A percentile compares a stretch with the other conserved stretches of the same genome.
Evolutionary conservation across 805 yeast genomes (phyloP).

Genomic region (Lachancea meyersii): DNA sequence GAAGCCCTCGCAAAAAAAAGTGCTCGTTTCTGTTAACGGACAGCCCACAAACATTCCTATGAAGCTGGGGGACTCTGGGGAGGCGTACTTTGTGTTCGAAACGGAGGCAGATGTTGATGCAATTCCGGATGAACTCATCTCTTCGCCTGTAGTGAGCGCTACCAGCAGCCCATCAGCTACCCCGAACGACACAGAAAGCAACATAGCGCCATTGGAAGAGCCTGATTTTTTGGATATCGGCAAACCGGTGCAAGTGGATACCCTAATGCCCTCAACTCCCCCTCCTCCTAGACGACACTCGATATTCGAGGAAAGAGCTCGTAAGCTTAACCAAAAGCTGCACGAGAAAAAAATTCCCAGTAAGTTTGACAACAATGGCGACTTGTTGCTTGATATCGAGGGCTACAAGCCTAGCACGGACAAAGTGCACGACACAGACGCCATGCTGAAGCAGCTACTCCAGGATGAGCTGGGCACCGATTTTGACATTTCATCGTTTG

Average conservation of each 20-base stretch:
- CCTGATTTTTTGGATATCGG: constrained; percentile 32
- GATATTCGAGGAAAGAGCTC: constrained; percentile 17
- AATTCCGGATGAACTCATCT: constrained; percentile 71
- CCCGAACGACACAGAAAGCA: constrained; percentile 9
- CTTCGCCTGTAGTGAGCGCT: constrained; percentile 79
- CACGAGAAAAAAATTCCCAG: constrained; percentile 77
- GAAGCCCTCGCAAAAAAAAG: constrained; percentile 92
- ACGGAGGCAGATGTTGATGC: constrained; percentile 51
- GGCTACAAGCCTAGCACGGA: constrained; percentile 88
- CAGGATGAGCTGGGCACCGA: constrained; percentile 66
- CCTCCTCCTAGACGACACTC: constrained; percentile 9
- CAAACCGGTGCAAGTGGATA: constrained; percentile 4
- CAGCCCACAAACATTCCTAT: constrained; percentile 76
- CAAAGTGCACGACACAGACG: constrained; percentile 71
- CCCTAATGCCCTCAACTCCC: constrained; percentile 8
- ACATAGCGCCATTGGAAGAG: constrained; percentile 21
- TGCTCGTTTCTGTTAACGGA: constrained; percentile 82
- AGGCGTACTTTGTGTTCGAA: constrained; percentile 94
- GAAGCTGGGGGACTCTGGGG: constrained; percentile 97
- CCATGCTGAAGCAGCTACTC: constrained; percentile 62
- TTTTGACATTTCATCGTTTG: constrained; percentile 40
- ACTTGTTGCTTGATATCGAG: constrained; percentile 84
- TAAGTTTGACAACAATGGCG: constrained; percentile 82
- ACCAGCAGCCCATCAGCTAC: constrained; percentile 51
- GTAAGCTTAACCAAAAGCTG: constrained; percentile 55